These are phyloP conservation scores for Corymbia maculata DNA, from an alignment of 345 rosid species.

Conservation along the genomic window DNA sequence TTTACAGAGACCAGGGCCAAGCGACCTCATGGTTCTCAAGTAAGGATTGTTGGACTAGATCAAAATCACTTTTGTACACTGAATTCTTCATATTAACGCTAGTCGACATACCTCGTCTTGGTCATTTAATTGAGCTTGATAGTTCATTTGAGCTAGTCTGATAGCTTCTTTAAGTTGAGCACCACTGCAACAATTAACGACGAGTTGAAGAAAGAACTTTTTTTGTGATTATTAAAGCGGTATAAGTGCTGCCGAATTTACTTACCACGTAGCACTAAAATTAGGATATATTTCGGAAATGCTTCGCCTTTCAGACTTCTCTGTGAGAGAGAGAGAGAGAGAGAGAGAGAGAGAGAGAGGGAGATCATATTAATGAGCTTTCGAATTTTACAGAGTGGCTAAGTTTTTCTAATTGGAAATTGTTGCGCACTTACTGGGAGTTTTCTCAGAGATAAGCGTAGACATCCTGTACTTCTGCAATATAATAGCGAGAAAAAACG, in stretches of 20 bases:
- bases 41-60: neutral
- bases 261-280: slow-evolving; percentile 42
- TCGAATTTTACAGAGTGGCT: neutral
- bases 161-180: slow-evolving; percentile 52
- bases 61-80: neutral
- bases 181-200: slow-evolving; percentile 11
- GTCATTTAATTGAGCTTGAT: slow-evolving; percentile 22
- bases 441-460: slow-evolving; percentile 42
- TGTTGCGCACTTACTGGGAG: slow-evolving; percentile 19
- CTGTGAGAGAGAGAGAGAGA: slow-evolving; percentile 4
- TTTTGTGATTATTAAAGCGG: neutral
- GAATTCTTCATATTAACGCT: neutral
- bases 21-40: neutral
- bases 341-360: neutral
- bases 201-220: neutral
- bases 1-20: neutral
- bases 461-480: slow-evolving; percentile 59
- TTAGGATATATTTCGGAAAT: slow-evolving; percentile 50
- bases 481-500: neutral
- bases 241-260: neutral
- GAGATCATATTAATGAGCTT: neutral
- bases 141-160: slow-evolving; percentile 31
- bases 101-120: slow-evolving; percentile 26
- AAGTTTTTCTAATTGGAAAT: neutral
- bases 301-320: slow-evolving; percentile 38